Conservation (phyloP, 495 filamentous ascomycete species). For the Coniosporium apollinis region DNA sequence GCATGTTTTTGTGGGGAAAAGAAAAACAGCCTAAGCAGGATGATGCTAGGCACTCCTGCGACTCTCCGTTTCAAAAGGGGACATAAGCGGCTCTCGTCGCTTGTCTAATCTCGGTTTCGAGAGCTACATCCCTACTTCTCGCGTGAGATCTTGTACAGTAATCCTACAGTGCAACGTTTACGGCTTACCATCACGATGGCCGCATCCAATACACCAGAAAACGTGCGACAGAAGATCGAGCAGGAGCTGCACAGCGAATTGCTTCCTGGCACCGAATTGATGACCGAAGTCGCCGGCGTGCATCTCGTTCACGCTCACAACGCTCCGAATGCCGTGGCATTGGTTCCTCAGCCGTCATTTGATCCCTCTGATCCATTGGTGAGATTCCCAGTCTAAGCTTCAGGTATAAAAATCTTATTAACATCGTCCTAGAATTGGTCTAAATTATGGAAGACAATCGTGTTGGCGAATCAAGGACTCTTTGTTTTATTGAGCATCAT, state of each 20-base stretch:
- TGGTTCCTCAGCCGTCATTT: constrained; percentile 29
- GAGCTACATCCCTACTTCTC: too few relatives aligned
- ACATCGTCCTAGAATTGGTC: background rate
- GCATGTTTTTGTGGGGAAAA: too few relatives aligned
- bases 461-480: constrained; percentile 24
- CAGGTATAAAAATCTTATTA: background rate
- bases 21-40: too few relatives aligned
- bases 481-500: constrained; percentile 38
- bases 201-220: too few relatives aligned
- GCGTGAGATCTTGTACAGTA: too few relatives aligned
- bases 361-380: constrained; percentile 25
- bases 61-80: too few relatives aligned
- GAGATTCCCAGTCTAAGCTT: background rate
- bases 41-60: too few relatives aligned
- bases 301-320: constrained; percentile 24
- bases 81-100: too few relatives aligned
- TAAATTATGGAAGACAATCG: background rate
- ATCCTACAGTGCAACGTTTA: too few relatives aligned
- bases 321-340: constrained; percentile 28
- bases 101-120: too few relatives aligned
- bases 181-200: too few relatives aligned
- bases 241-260: constrained; percentile 31
- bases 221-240: constrained; percentile 6
- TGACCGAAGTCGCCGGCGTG: constrained; percentile 27
- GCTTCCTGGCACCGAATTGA: constrained; percentile 45